phyloP scores from a whole-genome alignment of 164 flowering plant species.

The Euptelea pleiosperma region DNA sequence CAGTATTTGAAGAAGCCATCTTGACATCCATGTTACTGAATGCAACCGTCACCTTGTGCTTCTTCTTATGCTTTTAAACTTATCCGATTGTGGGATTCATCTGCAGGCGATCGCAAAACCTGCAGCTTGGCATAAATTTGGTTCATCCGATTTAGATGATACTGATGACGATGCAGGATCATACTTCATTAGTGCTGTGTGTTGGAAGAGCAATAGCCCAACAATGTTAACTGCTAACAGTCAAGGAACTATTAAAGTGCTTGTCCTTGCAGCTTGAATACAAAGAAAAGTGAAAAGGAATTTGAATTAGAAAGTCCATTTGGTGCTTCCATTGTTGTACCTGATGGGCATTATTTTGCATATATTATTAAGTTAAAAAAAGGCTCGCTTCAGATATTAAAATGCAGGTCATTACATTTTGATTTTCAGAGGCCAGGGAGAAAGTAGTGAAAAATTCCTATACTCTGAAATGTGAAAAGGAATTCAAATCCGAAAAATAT shows the following conservation, averaged over 20 bases:
- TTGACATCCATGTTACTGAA: background rate
- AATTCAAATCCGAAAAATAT: too few relatives aligned
- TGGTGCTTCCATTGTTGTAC: background rate
- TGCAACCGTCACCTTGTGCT: background rate
- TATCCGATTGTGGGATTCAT: background rate
- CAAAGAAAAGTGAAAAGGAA: background rate
- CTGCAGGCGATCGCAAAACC: constrained; percentile 88
- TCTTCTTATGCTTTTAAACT: background rate
- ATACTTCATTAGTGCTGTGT: constrained; percentile 89
- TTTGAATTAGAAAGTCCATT: background rate
- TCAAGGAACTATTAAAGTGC: constrained; percentile 93
- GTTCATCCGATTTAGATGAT: constrained; percentile 68
- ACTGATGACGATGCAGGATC: constrained; percentile 70
- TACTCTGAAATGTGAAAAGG: too few relatives aligned
- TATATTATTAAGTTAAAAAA: background rate
- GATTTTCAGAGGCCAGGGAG: too few relatives aligned
- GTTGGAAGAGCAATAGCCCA: constrained; percentile 96
- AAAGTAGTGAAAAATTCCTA: too few relatives aligned
- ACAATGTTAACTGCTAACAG: constrained; percentile 91
- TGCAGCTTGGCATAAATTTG: constrained; percentile 78
- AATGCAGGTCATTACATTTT: too few relatives aligned
- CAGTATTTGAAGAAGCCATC: background rate
- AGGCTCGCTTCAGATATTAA: too few relatives aligned
- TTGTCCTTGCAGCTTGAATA: constrained; percentile 72
- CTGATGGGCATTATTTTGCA: background rate